Percentiles rank a stretch among this genome's conserved stretches.
Evolutionary conservation across 768 basidiomycete genomes (phyloP).

Genomic region (Pholiota conissans): DNA sequence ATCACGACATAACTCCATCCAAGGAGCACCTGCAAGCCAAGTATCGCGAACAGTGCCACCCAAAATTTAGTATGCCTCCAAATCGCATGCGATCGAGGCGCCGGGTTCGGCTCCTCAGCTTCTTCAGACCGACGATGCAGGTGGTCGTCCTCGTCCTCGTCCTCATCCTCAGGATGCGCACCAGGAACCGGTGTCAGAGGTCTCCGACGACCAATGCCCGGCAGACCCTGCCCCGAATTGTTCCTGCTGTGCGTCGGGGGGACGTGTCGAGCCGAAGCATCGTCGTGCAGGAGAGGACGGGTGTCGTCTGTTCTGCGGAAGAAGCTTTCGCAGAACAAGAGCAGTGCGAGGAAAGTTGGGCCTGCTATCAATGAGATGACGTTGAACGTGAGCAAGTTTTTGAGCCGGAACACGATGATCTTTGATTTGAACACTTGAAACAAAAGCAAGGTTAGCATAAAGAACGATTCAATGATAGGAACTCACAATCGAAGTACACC

Average conservation of each 20-base stretch:
- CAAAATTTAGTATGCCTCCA: slow-evolving; percentile 65
- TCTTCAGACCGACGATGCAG: background rate
- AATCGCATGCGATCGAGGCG: slow-evolving; percentile 23
- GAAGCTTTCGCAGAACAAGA: slow-evolving; percentile 32
- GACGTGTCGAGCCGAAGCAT: background rate
- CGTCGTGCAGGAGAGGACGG: background rate
- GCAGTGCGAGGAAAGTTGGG: slow-evolving; percentile 50
- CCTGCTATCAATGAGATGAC: slow-evolving; percentile 63
- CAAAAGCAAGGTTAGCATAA: background rate
- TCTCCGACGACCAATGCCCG: background rate
- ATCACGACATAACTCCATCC: slow-evolving; percentile 47
- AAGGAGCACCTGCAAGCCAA: slow-evolving; percentile 47
- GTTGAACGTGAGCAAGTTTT: slow-evolving; percentile 53
- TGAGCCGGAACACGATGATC: slow-evolving; percentile 56
- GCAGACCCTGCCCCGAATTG: background rate
- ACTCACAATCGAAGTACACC: slow-evolving; percentile 78
- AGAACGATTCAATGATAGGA: background rate
- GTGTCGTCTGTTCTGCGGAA: slow-evolving; percentile 9
- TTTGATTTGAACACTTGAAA: slow-evolving; percentile 42
- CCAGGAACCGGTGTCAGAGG: background rate
- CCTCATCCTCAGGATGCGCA: background rate
- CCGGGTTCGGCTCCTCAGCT: background rate
- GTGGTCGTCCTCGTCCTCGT: background rate
- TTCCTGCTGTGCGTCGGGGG: background rate
- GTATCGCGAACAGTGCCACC: slow-evolving; percentile 48